phyloP scores from a whole-genome alignment of 2,329 filamentous ascomycete species.

The Fusarium anguioides region DNA sequence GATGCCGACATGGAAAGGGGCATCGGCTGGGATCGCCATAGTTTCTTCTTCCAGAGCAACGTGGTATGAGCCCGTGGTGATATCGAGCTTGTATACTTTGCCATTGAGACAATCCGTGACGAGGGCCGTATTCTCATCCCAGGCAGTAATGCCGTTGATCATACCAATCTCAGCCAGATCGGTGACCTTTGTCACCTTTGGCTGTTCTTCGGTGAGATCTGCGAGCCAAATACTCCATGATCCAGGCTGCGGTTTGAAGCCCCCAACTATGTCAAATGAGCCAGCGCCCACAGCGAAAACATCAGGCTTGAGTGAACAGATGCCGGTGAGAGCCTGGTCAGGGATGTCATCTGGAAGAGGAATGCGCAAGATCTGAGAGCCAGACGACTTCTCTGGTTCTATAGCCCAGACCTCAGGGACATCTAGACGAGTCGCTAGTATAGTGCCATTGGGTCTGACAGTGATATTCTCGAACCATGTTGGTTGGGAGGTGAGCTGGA shows the following conservation, averaged over 20 bases:
- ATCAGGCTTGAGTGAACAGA: constrained; percentile 32
- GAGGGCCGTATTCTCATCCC: constrained; percentile 32
- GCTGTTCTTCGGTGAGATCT: constrained; percentile 19
- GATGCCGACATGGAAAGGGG: constrained; percentile 28
- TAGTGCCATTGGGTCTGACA: constrained; percentile 55
- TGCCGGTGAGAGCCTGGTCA: constrained; percentile 28
- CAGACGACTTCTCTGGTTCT: constrained; percentile 20
- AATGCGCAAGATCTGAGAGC: constrained; percentile 19
- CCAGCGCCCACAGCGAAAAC: constrained; percentile 34
- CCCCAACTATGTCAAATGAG: constrained; percentile 28
- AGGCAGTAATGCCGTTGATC: constrained; percentile 38
- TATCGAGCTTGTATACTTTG: constrained; percentile 35
- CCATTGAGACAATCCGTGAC: constrained; percentile 36
- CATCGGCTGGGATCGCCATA: constrained; percentile 18
- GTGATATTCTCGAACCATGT: constrained; percentile 42
- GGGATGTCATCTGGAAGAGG: constrained; percentile 10
- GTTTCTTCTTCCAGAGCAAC: constrained; percentile 31
- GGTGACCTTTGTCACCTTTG: constrained; percentile 10
- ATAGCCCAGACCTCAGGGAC: constrained; percentile 36
- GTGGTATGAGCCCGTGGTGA: constrained; percentile 13
- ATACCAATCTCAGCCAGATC: constrained; percentile 19
- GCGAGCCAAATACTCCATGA: constrained; percentile 36
- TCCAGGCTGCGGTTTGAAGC: constrained; percentile 7
- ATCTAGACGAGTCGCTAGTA: constrained; percentile 37
- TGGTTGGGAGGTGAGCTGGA: constrained; percentile 31